Base-by-base conservation (phyloP, 2,329 filamentous ascomycete species). In the Sclerotinia trifoliorum region DNA sequence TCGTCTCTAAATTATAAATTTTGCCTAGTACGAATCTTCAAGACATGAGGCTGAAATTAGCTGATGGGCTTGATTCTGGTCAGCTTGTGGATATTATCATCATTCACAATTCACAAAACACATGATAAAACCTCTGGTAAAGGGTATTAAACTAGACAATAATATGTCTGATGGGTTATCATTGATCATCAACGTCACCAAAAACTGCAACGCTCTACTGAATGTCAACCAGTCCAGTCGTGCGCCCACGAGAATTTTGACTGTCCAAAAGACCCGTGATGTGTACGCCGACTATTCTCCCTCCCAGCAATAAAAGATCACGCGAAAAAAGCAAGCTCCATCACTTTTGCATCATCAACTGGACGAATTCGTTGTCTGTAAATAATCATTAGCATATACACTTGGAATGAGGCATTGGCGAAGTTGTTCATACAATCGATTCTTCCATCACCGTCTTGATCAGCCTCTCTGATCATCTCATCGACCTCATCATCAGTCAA, bases 291-390 rank as follows among this genome's bases (percentile, higher is more conserved):
- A 42, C 69, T 66, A 67, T 73, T 44, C 60, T 26, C 56, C 57
- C 29, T 29, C 15, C n/a, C 65, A 49, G n/a, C 54, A 42, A 29
- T 29, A 67, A 63, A 61, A 61, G 35, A 56, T 44, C 66, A 66
- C 69, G 65, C 68, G 54, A 67, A 68, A 63, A 71, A 65, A 65
- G 63, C 68, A 64, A 46, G 64, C 57, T 19, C 51, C 21, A 58
- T 72, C 68, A 94, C 85, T 94, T 94, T 86, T 95, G 92, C 92
- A 95, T 94, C 92, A 95, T 95, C 79, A 95, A 89, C 83, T 95
- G 92, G 76, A 95, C 92, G 78, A 95, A 95, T 82, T 95, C 92
- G 84, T 94, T 94, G 83, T 94, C 91, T 94, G 75, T 58, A 15
- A 21, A 61, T 29, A 21, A 44, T 69, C 46, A 69, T 77, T 79